Evolutionary conservation across 2,329 filamentous ascomycete genomes (phyloP).

Genomic region (Diaporthe sp.): DNA sequence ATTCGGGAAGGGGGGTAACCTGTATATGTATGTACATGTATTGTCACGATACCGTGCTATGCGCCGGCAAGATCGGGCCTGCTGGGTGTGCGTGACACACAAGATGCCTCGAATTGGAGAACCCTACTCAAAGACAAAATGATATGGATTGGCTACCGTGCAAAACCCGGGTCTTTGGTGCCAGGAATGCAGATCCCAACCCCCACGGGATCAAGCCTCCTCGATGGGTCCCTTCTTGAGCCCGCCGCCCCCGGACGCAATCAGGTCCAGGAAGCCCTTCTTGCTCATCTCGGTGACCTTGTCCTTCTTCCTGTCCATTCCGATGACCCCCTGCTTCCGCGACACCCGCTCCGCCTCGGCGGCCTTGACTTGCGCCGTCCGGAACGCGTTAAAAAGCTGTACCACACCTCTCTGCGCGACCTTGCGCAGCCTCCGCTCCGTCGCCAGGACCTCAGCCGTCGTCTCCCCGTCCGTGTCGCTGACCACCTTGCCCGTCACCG

Average conservation of each 20-base stretch:
- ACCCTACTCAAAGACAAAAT: conserved; percentile 38
- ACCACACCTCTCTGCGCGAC: conserved; percentile 94
- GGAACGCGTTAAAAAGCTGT: conserved; percentile 95
- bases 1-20: background rate
- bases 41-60: conserved; percentile 8
- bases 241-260: conserved; percentile 74
- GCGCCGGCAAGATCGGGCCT: conserved; percentile 1
- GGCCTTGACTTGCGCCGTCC: conserved; percentile 91
- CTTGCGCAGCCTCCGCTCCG: conserved; percentile 86
- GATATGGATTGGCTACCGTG: conserved; percentile 17
- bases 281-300: conserved; percentile 96
- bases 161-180: background rate
- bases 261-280: conserved; percentile 94
- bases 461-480: conserved; percentile 58
- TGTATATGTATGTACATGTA: conserved; percentile 39
- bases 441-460: conserved; percentile 71
- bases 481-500: conserved; percentile 57
- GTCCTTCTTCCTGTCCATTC: conserved; percentile 84
- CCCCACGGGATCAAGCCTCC: conserved; percentile 61
- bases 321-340: conserved; percentile 81
- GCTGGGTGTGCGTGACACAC: conserved; percentile 8
- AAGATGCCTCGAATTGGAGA: conserved; percentile 33
- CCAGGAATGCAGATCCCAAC: background rate
- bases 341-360: conserved; percentile 80
- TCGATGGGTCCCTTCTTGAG: conserved; percentile 72